These are phyloP conservation scores for Angomonas deanei DNA, from an alignment of 208 protist species.

Conservation along the genomic window DNA sequence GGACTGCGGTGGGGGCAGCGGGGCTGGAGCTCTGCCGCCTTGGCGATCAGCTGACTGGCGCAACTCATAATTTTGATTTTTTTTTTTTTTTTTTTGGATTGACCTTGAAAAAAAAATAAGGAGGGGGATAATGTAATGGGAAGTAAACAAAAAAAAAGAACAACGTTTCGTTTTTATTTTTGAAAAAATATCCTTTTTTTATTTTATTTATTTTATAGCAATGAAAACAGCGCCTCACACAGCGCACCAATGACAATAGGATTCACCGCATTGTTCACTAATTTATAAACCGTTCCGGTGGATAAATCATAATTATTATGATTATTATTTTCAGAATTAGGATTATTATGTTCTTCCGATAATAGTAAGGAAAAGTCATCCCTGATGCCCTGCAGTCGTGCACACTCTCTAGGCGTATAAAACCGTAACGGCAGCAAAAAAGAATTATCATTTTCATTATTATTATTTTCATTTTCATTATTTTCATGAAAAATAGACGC, in stretches of 20 bases:
- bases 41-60: too few species aligned
- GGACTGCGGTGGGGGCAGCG: too few species aligned
- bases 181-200: neutral
- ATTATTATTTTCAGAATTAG: too few species aligned
- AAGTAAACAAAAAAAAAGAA: conserved; percentile 8
- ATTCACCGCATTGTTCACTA: conserved; percentile 78
- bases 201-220: neutral
- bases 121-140: too few species aligned
- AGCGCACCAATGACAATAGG: conserved; percentile 50
- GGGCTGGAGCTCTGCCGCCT: too few species aligned
- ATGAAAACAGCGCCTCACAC: conserved; percentile 5
- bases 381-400: conserved; percentile 65
- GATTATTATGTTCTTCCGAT: neutral
- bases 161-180: neutral
- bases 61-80: too few species aligned
- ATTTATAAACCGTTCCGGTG: conserved; percentile 40
- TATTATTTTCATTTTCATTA: too few species aligned
- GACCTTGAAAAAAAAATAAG: too few species aligned
- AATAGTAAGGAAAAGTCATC: conserved; percentile 39
- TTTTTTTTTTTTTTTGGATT: too few species aligned
- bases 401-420: conserved; percentile 66
- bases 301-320: too few species aligned
- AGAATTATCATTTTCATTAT: too few species aligned
- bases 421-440: conserved; percentile 35
- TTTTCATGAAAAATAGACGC: neutral